Percentiles rank a stretch among this genome's conserved stretches.
phyloP scores from a whole-genome alignment of 495 filamentous ascomycete genomes.

The Umbilicaria muhlenbergii region DNA sequence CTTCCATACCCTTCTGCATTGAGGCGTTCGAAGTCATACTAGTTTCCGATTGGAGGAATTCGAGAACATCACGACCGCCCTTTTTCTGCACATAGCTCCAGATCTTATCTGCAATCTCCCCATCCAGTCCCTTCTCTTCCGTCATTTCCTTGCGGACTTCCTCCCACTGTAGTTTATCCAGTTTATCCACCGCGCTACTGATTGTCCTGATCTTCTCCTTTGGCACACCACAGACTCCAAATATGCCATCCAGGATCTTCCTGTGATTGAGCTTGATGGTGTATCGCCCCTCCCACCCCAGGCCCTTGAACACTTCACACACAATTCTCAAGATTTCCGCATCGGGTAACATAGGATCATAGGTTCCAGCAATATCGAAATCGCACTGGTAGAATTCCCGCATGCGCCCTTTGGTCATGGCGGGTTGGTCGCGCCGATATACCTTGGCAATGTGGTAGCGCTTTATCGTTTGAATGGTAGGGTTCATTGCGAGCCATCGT shows the following conservation, averaged over 20 bases:
- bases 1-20: constrained; percentile 61
- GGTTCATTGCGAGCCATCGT: constrained; percentile 76
- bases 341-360: constrained; percentile 90
- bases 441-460: constrained; percentile 85
- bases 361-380: constrained; percentile 84
- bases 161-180: constrained; percentile 83
- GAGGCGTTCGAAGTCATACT: constrained; percentile 48
- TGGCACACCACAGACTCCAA: constrained; percentile 80
- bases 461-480: constrained; percentile 58
- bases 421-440: constrained; percentile 66
- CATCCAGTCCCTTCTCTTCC: constrained; percentile 71
- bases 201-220: constrained; percentile 73
- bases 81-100: constrained; percentile 63
- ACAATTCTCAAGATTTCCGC: constrained; percentile 81
- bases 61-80: constrained; percentile 52
- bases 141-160: constrained; percentile 89
- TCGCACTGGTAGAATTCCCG: constrained; percentile 97
- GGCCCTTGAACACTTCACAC: constrained; percentile 59
- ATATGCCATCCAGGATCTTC: constrained; percentile 86
- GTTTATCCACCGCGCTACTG: constrained; percentile 84
- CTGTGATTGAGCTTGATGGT: constrained; percentile 94
- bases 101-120: constrained; percentile 66
- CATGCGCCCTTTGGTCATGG: constrained; percentile 80
- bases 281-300: constrained; percentile 53
- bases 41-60: constrained; percentile 45